Evolutionary conservation across 2,329 filamentous ascomycete species (phyloP).

Genomic region (Incumbomyces delicatus): DNA sequence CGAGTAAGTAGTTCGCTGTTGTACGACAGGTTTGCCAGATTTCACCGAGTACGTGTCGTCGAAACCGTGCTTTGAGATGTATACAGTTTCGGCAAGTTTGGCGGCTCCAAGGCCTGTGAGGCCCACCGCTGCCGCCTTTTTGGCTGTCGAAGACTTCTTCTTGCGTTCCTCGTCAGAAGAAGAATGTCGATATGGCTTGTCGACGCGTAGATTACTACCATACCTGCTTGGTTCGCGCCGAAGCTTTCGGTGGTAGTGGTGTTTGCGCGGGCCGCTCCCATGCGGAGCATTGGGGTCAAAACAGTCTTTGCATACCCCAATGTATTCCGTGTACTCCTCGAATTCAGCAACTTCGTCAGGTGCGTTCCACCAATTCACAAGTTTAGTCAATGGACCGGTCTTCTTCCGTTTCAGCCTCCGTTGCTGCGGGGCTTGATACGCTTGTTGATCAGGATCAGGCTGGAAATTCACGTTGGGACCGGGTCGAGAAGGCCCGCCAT

Average conservation of each 20-base stretch:
- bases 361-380: slow-evolving; percentile 54
- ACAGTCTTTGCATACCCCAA: slow-evolving; percentile 56
- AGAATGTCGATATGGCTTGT: slow-evolving; percentile 51
- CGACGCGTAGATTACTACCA: slow-evolving; percentile 38
- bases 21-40: slow-evolving; percentile 36
- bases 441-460: slow-evolving; percentile 21
- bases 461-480: slow-evolving; percentile 7
- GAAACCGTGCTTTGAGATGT: slow-evolving; percentile 43
- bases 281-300: slow-evolving; percentile 51
- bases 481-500: slow-evolving; percentile 15
- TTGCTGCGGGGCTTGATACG: slow-evolving; percentile 9
- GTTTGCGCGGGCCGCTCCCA: slow-evolving; percentile 50
- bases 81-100: slow-evolving; percentile 44
- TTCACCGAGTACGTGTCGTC: slow-evolving; percentile 52
- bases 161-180: slow-evolving; percentile 39
- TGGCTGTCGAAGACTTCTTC: slow-evolving; percentile 34
- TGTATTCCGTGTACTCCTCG: slow-evolving; percentile 59
- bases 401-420: slow-evolving; percentile 38
- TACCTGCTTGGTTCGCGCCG: slow-evolving; percentile 24
- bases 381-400: slow-evolving; percentile 45
- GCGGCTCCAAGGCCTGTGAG: slow-evolving; percentile 46
- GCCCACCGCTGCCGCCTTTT: slow-evolving; percentile 43
- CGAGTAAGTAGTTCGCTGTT: slow-evolving; percentile 22
- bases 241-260: slow-evolving; percentile 40
- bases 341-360: slow-evolving; percentile 55